phyloP scores from a whole-genome alignment of 2,329 filamentous ascomycete species.

The Orbilia ellipsospora region DNA sequence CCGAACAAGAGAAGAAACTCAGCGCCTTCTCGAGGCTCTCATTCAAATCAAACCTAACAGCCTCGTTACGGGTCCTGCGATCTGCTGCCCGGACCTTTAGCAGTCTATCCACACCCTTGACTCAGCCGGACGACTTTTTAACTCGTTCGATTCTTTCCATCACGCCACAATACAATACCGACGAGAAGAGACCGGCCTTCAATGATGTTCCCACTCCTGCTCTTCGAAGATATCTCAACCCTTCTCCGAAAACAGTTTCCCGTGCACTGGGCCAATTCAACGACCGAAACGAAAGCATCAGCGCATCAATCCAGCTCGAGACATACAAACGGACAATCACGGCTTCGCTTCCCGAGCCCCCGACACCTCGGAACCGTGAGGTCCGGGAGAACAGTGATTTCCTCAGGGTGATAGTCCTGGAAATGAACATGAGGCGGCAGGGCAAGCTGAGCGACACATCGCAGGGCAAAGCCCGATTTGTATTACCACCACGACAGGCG shows the following conservation, averaged over 20 bases:
- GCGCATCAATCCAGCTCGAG: constrained; percentile 77
- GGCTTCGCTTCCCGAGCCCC: constrained; percentile 36
- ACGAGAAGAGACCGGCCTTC: constrained; percentile 73
- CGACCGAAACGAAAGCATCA: constrained; percentile 65
- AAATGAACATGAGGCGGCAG: constrained; percentile 76
- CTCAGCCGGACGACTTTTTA: constrained; percentile 74
- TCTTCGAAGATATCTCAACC: constrained; percentile 75
- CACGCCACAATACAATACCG: constrained; percentile 73
- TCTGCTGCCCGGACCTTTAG: constrained; percentile 74
- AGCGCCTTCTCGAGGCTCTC: constrained; percentile 61
- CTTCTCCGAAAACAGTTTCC: constrained; percentile 65
- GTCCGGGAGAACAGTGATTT: constrained; percentile 77
- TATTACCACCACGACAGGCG: constrained; percentile 73
- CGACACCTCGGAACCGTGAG: constrained; percentile 66
- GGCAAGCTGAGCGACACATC: constrained; percentile 75
- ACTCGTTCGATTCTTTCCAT: constrained; percentile 76
- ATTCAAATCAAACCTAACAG: constrained; percentile 77
- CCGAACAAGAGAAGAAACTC: constrained; percentile 53
- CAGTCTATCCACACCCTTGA: constrained; percentile 71
- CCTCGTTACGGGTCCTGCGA: constrained; percentile 73
- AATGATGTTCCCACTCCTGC: constrained; percentile 75
- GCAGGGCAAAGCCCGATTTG: constrained; percentile 75
- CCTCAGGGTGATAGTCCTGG: constrained; percentile 76
- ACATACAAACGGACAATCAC: constrained; percentile 68
- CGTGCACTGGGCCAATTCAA: constrained; percentile 61